These are phyloP conservation scores for Botrytis deweyae DNA, from an alignment of 2,329 filamentous ascomycete genomes.

Conservation along the genomic window DNA sequence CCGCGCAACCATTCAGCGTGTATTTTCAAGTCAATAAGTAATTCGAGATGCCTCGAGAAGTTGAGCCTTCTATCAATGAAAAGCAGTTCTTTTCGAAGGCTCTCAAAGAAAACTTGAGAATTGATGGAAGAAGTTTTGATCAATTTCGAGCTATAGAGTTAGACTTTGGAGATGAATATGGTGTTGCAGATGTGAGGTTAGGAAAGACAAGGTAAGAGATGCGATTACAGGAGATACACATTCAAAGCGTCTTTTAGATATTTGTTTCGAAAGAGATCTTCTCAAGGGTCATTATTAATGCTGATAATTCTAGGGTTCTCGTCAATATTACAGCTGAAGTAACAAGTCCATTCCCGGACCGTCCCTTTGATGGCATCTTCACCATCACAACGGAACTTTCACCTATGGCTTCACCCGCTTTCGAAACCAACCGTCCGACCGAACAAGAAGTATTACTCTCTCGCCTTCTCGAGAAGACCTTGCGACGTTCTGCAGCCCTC, in stretches of 20 bases:
- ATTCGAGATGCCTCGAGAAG: constrained; percentile 79
- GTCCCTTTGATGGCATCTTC: constrained; percentile 94
- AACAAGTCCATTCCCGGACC: constrained; percentile 78
- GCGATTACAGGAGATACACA: neutral
- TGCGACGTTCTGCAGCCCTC: constrained; percentile 86
- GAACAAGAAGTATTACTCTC: constrained; percentile 84
- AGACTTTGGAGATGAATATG: constrained; percentile 86
- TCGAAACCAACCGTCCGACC: constrained; percentile 80
- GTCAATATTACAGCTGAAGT: constrained; percentile 87
- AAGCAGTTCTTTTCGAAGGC: constrained; percentile 82
- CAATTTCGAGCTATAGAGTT: constrained; percentile 76
- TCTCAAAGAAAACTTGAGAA: constrained; percentile 73
- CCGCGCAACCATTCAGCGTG: neutral
- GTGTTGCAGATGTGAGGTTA: constrained; percentile 79
- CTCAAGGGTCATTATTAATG: neutral
- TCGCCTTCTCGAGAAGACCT: constrained; percentile 87
- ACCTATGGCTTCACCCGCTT: constrained; percentile 86
- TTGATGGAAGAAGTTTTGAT: constrained; percentile 81
- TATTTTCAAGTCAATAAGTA: constrained; percentile 9
- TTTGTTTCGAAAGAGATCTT: neutral
- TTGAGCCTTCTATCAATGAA: constrained; percentile 85
- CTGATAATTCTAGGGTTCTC: constrained; percentile 59
- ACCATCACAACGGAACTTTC: constrained; percentile 88
- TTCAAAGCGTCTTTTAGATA: neutral
- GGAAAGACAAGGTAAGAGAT: constrained; percentile 79